These are phyloP conservation scores for Xylaria grammica DNA, from an alignment of 495 filamentous ascomycete genomes.

Conservation along the genomic window DNA sequence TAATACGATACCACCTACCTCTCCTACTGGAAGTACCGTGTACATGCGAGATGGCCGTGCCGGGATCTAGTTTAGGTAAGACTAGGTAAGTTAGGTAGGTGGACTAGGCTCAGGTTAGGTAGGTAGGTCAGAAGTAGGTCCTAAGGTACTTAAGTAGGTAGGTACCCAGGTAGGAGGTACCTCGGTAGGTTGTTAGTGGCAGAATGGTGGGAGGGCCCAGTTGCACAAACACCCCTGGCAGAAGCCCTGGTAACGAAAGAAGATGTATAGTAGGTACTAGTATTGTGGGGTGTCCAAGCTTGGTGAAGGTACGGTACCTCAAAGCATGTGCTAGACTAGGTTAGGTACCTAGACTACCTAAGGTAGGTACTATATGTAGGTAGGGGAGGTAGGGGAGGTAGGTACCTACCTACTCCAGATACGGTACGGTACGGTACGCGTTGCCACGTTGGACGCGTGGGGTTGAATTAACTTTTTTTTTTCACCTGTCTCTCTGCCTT, in stretches of 20 bases:
- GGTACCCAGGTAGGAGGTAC: background rate
- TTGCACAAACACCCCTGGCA: no score
- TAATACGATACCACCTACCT: no score
- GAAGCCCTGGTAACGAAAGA: no score
- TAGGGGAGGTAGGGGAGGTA: no score
- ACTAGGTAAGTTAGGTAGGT: background rate
- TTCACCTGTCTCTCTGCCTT: background rate
- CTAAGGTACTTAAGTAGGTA: background rate
- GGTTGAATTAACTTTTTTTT: background rate
- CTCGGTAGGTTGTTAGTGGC: background rate
- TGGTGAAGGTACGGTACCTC: background rate
- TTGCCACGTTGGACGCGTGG: constrained; percentile 5
- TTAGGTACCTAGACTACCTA: no score
- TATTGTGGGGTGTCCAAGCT: constrained; percentile 12
- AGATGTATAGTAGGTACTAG: background rate
- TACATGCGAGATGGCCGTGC: background rate
- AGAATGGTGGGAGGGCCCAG: background rate
- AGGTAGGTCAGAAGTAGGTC: background rate
- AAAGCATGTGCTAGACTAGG: no score
- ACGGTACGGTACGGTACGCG: constrained; percentile 5
- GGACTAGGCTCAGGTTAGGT: background rate
- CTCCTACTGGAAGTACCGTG: no score
- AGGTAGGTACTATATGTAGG: no score
- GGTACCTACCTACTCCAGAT: no score
- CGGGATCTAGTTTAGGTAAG: no score